phyloP scores from a whole-genome alignment of 345 rosid genomes.

The Psidium friedrichsthalianum region DNA sequence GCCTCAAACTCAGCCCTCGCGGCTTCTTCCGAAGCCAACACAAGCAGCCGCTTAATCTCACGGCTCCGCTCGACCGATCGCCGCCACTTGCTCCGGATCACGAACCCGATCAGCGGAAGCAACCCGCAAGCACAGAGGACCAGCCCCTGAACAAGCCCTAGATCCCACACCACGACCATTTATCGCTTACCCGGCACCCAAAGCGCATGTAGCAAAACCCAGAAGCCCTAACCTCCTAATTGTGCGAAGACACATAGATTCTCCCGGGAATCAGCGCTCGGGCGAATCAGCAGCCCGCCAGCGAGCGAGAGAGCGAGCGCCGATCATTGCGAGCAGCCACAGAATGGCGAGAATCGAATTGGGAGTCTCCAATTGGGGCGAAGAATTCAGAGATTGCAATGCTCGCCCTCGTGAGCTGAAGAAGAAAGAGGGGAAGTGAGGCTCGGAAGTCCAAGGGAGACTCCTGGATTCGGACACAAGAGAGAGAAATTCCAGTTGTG shows the following conservation, averaged over 20 bases:
- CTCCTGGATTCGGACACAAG: not conserved
- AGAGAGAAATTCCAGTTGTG: not conserved
- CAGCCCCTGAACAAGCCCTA: constrained; percentile 64
- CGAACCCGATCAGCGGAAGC: constrained; percentile 25
- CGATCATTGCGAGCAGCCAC: not conserved
- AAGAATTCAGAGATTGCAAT: not conserved
- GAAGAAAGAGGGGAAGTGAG: not conserved
- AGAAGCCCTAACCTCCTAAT: constrained; percentile 21
- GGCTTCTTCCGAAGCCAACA: constrained; percentile 74
- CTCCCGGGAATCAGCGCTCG: not conserved
- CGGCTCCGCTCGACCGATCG: constrained; percentile 40
- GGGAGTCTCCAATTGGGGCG: not conserved
- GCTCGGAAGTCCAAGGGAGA: not conserved
- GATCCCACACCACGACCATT: constrained; percentile 76
- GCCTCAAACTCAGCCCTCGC: constrained; percentile 84
- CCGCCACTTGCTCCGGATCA: constrained; percentile 67
- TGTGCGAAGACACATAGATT: constrained; percentile 40
- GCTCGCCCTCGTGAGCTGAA: not conserved
- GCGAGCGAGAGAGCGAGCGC: not conserved
- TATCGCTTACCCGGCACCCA: constrained; percentile 22
- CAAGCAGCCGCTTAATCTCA: constrained; percentile 69
- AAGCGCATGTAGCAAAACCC: constrained; percentile 26
- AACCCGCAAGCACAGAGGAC: constrained; percentile 40
- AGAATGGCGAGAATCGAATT: not conserved
- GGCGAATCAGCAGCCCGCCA: not conserved